These are phyloP conservation scores for Diaporthe helianthi DNA, from an alignment of 2,329 filamentous ascomycete species.

Conservation along the genomic window DNA sequence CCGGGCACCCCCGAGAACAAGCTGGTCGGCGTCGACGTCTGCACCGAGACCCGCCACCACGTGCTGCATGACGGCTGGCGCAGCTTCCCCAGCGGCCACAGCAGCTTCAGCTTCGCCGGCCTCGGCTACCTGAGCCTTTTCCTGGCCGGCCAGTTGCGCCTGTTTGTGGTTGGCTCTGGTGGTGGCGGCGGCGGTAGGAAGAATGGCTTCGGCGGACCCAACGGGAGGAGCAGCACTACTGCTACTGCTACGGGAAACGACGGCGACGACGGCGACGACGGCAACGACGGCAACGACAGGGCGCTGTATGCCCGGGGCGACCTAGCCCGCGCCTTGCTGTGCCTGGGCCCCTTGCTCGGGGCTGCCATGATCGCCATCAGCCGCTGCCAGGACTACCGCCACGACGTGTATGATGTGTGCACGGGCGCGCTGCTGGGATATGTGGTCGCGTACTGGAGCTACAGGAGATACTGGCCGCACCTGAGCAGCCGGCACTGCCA, in stretches of 20 bases:
- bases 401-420: slow-evolving; percentile 74
- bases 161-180: slow-evolving; percentile 52
- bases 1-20: slow-evolving; percentile 53
- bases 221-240: not conserved
- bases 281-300: slow-evolving; percentile 37
- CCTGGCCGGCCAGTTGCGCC: slow-evolving; percentile 69
- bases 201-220: not conserved
- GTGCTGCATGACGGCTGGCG: slow-evolving; percentile 83
- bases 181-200: not conserved
- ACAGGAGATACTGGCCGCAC: slow-evolving; percentile 68
- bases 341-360: slow-evolving; percentile 64
- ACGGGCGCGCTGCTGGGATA: slow-evolving; percentile 67
- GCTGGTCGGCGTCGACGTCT: slow-evolving; percentile 72
- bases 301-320: slow-evolving; percentile 47
- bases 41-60: slow-evolving; percentile 74
- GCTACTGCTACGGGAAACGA: not conserved
- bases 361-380: slow-evolving; percentile 74
- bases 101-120: slow-evolving; percentile 79
- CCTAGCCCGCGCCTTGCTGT: slow-evolving; percentile 63
- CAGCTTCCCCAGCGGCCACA: slow-evolving; percentile 83
- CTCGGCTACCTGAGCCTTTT: slow-evolving; percentile 77
- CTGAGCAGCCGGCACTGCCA: slow-evolving; percentile 60
- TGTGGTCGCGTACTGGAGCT: slow-evolving; percentile 69
- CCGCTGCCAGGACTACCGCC: slow-evolving; percentile 73
- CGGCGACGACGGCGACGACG: not conserved